Evolutionary conservation across 2,329 filamentous ascomycete genomes (phyloP), one percentile per base, ranked within the genome.

Genomic region (Sporothrix luriei): DNA sequence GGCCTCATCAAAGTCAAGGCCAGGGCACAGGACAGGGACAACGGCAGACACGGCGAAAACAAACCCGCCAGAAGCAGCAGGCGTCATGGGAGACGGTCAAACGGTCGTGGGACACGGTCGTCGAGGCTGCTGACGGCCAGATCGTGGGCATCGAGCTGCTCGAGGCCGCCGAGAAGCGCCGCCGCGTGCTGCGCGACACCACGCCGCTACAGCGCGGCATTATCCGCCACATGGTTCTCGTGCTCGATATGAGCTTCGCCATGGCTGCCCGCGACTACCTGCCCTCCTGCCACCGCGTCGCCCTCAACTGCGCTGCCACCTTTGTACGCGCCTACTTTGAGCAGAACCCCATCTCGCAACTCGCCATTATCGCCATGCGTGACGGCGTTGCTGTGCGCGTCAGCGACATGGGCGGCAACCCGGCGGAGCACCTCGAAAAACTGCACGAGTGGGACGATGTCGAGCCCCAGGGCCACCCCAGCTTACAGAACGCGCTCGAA

Each of bases 301-400:
- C 90, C 67, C 85, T 97, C 76, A 89, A 89, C 73, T 96, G 93
- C 79, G 91, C 93, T 19, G 87, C 90, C 73, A 90, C 93, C 70
- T 99, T 98, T 79, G 91, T 98, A 64, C 87, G 90, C 71, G 94
- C 97, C 78, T 99, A 93, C 81, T 99, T 98, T 77, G 95, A 98
- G 80, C 95, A 99, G 80, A 99, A 99, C 76, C 95, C 95, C 13
- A 98, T 99, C 74, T 97, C 93, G 11, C 95, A 99, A 80, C 87
- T 99, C 69, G 94, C 91, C 29, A 90, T 99, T 40, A 84, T 99
- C 51, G 94, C 92, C 66, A 97, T 98, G 91, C 88, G 92, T 72
- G 95, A 98, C 78, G 95, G 95, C 19, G 84, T 98, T 19, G 94
- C 94, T 2, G 84, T 96, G 29, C 85, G 92, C 51, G 87, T 99